Conservation (phyloP, 2,329 filamentous ascomycete genomes). For the Laburnicola sp. region DNA sequence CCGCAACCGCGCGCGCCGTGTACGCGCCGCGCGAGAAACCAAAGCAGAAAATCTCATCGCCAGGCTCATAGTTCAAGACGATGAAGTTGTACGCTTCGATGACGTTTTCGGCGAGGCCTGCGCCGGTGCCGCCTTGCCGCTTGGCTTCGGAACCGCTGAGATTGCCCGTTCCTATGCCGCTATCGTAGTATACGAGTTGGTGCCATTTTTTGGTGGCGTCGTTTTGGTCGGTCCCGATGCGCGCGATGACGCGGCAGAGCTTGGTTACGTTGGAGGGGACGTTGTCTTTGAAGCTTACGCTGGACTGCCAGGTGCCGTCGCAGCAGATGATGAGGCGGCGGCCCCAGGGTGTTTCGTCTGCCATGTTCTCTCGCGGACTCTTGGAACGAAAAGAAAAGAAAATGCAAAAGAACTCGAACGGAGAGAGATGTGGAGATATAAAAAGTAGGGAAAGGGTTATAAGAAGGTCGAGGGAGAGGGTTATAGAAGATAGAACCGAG, state of each 20-base stretch:
- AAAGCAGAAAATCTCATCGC: slow-evolving; percentile 53
- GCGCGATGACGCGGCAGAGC: slow-evolving; percentile 37
- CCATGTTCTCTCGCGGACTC: too few species aligned
- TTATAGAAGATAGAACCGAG: too few species aligned
- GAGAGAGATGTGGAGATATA: too few species aligned
- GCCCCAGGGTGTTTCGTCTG: too few species aligned
- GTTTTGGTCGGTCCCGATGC: slow-evolving; percentile 29
- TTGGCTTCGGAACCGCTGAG: slow-evolving; percentile 26
- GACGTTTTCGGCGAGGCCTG: slow-evolving; percentile 53
- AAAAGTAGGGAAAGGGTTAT: too few species aligned
- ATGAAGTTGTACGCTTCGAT: slow-evolving; percentile 56
- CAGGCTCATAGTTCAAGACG: slow-evolving; percentile 53
- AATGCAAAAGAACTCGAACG: too few species aligned
- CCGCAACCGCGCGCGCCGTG: slow-evolving; percentile 49
- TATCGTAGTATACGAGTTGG: slow-evolving; percentile 44
- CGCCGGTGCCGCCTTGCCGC: slow-evolving; percentile 46
- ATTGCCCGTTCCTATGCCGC: slow-evolving; percentile 40
- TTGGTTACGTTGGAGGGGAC: slow-evolving; percentile 42
- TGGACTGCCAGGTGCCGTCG: slow-evolving; percentile 44
- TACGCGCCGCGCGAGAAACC: slow-evolving; percentile 54
- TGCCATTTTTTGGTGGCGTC: slow-evolving; percentile 33
- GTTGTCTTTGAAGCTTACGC: slow-evolving; percentile 34
- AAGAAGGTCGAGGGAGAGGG: too few species aligned
- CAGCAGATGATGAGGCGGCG: slow-evolving; percentile 43
- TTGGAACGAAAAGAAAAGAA: too few species aligned